phyloP scores from a whole-genome alignment of 257 asterid genomes.

The Buddleja alternifolia region DNA sequence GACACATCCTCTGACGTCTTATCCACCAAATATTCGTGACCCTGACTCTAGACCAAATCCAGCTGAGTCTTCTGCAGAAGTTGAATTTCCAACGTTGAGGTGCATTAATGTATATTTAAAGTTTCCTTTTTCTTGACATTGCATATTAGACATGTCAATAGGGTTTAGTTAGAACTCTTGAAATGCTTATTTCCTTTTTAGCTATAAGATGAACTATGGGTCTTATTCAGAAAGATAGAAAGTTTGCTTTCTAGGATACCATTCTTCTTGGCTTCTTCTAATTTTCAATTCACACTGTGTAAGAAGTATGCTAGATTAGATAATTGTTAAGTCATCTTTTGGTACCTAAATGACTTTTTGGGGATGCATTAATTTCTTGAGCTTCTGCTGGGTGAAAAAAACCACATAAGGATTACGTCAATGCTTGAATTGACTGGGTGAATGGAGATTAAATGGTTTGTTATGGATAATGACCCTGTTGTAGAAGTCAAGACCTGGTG shows the following conservation, averaged over 20 bases:
- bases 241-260: not conserved
- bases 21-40: conserved; percentile 82
- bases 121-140: not conserved
- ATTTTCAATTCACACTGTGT: conserved; percentile 3
- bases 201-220: not conserved
- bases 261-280: conserved; percentile 20
- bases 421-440: conserved; percentile 14
- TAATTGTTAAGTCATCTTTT: conserved; percentile 1
- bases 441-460: conserved; percentile 19
- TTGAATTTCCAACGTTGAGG: conserved; percentile 95
- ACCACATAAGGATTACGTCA: not conserved
- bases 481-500: not conserved
- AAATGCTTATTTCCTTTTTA: not conserved
- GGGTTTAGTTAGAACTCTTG: conserved; percentile 1
- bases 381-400: conserved; percentile 16
- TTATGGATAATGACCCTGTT: conserved; percentile 6
- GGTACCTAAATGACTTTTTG: not conserved
- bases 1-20: conserved; percentile 84
- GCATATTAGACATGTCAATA: conserved; percentile 1
- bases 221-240: conserved; percentile 2
- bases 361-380: conserved; percentile 7
- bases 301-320: not conserved
- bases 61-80: conserved; percentile 89
- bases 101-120: conserved; percentile 30
- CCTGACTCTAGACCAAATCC: conserved; percentile 65